Percentiles rank a stretch among this genome's conserved stretches.
Conservation (phyloP, 441 rosid genomes). For the Flueggea neowawraea region DNA sequence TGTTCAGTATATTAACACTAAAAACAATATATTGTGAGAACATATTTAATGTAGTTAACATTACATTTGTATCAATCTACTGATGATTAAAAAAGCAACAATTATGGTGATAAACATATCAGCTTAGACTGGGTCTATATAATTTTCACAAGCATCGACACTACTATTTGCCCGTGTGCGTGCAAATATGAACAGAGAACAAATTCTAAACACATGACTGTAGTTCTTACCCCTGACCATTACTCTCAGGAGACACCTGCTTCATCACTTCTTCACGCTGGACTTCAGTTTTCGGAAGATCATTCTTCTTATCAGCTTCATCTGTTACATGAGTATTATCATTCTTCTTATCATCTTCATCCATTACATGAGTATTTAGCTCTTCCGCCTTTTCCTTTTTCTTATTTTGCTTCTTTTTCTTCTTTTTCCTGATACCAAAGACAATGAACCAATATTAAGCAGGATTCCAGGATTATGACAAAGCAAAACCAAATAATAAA, state of each 20-base stretch:
- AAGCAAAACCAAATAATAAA: conserved; percentile 5
- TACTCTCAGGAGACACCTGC: conserved; percentile 27
- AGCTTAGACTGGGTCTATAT: too few species aligned
- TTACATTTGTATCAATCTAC: too few species aligned
- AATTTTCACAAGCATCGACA: too few species aligned
- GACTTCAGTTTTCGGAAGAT: conserved; percentile 18
- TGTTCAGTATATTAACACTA: conserved; percentile 1
- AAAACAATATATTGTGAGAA: neutral
- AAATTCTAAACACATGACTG: conserved; percentile 5
- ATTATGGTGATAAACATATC: too few species aligned
- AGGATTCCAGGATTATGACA: neutral
- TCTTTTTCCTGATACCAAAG: conserved; percentile 42
- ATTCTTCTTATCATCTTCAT: conserved; percentile 14
- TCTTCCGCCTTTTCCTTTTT: conserved; percentile 40
- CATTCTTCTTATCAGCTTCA: conserved; percentile 1
- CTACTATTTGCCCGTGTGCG: too few species aligned
- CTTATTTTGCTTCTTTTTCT: conserved; percentile 56
- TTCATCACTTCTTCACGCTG: conserved; percentile 33
- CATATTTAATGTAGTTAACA: neutral
- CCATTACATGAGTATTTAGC: conserved; percentile 17
- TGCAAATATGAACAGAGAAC: neutral
- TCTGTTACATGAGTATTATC: conserved; percentile 4
- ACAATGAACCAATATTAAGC: conserved; percentile 1
- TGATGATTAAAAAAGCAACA: too few species aligned
- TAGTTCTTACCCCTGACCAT: conserved; percentile 31